Evolutionary conservation across 2,329 filamentous ascomycete species (phyloP).

Genomic region (Amylocarpus encephaloides): DNA sequence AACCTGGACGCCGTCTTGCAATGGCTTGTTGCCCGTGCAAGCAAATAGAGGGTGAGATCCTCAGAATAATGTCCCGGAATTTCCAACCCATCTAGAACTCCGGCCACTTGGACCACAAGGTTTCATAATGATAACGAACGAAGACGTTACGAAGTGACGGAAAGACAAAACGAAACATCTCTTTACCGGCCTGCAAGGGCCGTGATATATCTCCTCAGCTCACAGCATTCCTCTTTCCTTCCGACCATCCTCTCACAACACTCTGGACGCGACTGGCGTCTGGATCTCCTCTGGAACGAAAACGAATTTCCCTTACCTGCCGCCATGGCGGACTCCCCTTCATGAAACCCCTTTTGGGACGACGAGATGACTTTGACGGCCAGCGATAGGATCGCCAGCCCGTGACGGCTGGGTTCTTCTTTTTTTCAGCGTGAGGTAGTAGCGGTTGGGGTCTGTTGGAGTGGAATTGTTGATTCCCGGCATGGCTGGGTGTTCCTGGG

Average conservation of each 20-base stretch:
- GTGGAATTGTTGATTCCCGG: constrained; percentile 11
- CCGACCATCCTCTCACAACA: constrained; percentile 10
- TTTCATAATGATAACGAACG: constrained; percentile 39
- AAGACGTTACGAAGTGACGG: constrained; percentile 40
- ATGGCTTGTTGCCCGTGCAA: constrained; percentile 89
- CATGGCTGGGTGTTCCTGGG: constrained; percentile 25
- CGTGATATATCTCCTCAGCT: constrained; percentile 35
- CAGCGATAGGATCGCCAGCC: constrained; percentile 15
- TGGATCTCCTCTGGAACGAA: constrained; percentile 4
- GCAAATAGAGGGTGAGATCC: constrained; percentile 45
- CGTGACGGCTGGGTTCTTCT: constrained; percentile 15
- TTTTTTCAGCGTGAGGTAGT: constrained; percentile 11
- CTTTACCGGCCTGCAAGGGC: constrained; percentile 39
- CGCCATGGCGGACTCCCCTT: constrained; percentile 10
- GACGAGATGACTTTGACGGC: constrained; percentile 28
- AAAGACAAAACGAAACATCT: constrained; percentile 38
- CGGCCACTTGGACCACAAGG: constrained; percentile 27
- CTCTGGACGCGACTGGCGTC: constrained; percentile 5
- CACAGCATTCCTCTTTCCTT: constrained; percentile 20
- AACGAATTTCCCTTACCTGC: constrained; percentile 20
- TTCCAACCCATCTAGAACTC: not conserved
- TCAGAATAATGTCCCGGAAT: constrained; percentile 5
- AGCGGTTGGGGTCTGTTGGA: constrained; percentile 3
- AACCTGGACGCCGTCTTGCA: constrained; percentile 95
- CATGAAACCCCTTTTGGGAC: constrained; percentile 18